Percentiles rank a stretch among this genome's conserved stretches.
These are phyloP conservation scores for Jaltomata sinuosa DNA, from an alignment of 257 asterid species.

Conservation along the genomic window DNA sequence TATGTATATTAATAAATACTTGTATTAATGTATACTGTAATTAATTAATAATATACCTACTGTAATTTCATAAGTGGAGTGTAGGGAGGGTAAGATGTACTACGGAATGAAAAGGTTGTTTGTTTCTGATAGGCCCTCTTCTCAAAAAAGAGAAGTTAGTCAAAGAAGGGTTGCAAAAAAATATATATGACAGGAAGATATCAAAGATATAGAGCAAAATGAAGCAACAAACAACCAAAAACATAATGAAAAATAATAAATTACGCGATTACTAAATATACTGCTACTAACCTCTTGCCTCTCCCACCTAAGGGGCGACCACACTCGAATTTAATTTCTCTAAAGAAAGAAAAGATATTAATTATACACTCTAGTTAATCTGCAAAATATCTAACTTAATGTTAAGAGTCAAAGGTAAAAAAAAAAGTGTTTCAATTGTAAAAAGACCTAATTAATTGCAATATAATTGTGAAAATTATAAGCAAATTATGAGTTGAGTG, in stretches of 20 bases:
- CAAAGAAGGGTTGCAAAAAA: fast-evolving
- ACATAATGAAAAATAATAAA: too few relatives aligned
- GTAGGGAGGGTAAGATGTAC: too few relatives aligned
- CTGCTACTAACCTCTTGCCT: neutral
- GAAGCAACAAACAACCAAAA: too few relatives aligned
- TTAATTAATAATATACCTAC: neutral
- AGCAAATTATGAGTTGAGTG: constrained; percentile 2
- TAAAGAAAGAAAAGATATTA: neutral
- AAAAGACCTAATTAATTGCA: constrained; percentile 18
- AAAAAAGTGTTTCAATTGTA: constrained; percentile 16
- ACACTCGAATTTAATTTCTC: neutral
- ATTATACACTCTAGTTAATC: neutral
- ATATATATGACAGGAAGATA: too few relatives aligned
- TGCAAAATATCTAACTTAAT: neutral
- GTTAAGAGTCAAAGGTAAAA: neutral
- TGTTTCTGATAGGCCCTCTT: fast-evolving
- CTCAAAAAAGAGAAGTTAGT: neutral
- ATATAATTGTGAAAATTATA: constrained; percentile 12
- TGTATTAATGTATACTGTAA: too few relatives aligned
- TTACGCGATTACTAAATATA: neutral
- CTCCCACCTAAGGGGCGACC: too few relatives aligned
- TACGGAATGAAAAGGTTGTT: too few relatives aligned
- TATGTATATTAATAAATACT: too few relatives aligned
- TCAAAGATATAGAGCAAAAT: too few relatives aligned
- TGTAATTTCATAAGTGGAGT: too few relatives aligned